Conservation (phyloP, 1,139 yeast genomes). For the Pneumocystis carinii region DNA sequence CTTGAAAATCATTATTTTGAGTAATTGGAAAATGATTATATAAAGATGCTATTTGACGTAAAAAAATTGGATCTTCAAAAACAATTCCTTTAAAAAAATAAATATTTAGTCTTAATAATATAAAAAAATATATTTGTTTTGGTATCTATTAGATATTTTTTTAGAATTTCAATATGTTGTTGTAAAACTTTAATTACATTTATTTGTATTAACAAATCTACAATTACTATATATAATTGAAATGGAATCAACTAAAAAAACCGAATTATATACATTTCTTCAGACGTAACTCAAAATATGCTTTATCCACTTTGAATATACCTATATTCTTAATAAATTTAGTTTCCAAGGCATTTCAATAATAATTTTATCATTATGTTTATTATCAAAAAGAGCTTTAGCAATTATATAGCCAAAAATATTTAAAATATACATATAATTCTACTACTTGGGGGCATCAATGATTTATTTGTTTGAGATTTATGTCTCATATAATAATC, state of each 20-base stretch:
- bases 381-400: not conserved
- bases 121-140: too few relatives aligned
- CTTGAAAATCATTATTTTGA: not conserved
- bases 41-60: not conserved
- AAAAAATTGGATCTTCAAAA: not conserved
- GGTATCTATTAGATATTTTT: too few relatives aligned
- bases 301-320: not conserved
- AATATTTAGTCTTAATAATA: not conserved
- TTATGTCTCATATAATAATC: not conserved
- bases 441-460: not conserved
- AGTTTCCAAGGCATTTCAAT: not conserved
- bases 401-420: not conserved
- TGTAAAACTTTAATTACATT: not conserved
- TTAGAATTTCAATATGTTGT: not conserved
- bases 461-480: too few relatives aligned
- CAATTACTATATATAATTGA: not conserved
- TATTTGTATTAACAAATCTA: not conserved
- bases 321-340: not conserved
- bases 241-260: too few relatives aligned
- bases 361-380: not conserved
- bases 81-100: not conserved
- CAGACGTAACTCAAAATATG: not conserved
- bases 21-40: not conserved
- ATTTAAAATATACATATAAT: not conserved
- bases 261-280: not conserved